Conservation (phyloP, 495 filamentous ascomycete species). For the Clohesyomyces aquaticus region DNA sequence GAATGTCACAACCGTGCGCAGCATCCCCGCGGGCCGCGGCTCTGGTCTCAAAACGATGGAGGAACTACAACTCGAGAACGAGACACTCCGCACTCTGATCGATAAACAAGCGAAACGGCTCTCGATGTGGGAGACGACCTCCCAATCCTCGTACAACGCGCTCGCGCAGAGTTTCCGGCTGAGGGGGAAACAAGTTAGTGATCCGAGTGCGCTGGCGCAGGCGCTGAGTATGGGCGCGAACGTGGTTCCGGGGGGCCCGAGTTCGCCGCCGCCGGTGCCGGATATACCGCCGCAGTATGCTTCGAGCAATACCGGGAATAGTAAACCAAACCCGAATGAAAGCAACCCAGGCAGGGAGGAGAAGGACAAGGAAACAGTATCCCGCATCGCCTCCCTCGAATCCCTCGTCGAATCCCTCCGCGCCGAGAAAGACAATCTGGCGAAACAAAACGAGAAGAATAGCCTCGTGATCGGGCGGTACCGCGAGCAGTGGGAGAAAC, state of each 20-base stretch:
- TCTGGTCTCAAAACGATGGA: constrained; percentile 65
- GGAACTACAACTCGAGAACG: constrained; percentile 81
- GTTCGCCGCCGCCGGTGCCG: constrained; percentile 15
- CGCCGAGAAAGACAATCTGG: constrained; percentile 47
- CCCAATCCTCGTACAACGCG: constrained; percentile 77
- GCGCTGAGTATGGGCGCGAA: constrained; percentile 30
- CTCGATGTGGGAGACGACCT: constrained; percentile 81
- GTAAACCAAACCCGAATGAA: constrained; percentile 3
- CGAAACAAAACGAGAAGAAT: constrained; percentile 71
- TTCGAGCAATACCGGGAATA: too few relatives aligned
- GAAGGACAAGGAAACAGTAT: constrained; percentile 50
- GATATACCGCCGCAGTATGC: not conserved
- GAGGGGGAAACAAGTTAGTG: constrained; percentile 6
- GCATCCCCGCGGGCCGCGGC: constrained; percentile 43
- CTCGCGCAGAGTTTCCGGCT: constrained; percentile 78
- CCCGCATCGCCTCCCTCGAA: constrained; percentile 58
- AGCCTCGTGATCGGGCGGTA: constrained; percentile 68
- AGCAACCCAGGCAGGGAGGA: too few relatives aligned
- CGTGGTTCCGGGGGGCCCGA: too few relatives aligned
- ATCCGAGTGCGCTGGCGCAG: constrained; percentile 29
- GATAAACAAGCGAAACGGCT: constrained; percentile 79
- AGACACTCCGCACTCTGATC: constrained; percentile 70
- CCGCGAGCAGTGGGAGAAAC: constrained; percentile 77
- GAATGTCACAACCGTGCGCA: constrained; percentile 25
- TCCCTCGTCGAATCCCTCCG: constrained; percentile 58